A percentile compares a stretch with the other conserved stretches of the same genome.
phyloP scores from a whole-genome alignment of 2,329 filamentous ascomycete genomes.

The Colletotrichum salicis region DNA sequence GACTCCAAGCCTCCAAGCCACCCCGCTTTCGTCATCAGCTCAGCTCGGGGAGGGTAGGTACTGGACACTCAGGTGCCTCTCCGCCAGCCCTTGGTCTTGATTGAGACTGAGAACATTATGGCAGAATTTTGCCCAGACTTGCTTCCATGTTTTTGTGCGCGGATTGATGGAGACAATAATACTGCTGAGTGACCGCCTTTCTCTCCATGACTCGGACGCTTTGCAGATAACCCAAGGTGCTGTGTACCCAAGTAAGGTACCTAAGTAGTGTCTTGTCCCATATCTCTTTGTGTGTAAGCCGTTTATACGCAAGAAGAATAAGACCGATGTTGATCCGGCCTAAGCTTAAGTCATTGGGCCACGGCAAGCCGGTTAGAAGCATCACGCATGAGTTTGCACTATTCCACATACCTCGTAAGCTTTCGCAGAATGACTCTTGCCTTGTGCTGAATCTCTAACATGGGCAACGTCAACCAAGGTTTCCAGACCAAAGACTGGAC shows the following conservation, averaged over 20 bases:
- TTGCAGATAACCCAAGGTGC: background rate
- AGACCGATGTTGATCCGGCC: background rate
- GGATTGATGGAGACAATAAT: background rate
- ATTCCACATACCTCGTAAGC: background rate
- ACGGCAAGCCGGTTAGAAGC: background rate
- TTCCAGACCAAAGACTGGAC: background rate
- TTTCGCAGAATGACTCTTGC: background rate
- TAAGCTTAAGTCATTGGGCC: background rate
- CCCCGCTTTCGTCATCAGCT: slow-evolving; percentile 29
- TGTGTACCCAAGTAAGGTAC: no score
- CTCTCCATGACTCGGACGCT: background rate
- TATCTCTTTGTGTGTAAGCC: background rate
- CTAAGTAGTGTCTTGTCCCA: background rate
- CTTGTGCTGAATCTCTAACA: slow-evolving; percentile 8
- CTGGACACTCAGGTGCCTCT: background rate
- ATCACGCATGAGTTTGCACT: background rate
- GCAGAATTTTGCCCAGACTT: background rate
- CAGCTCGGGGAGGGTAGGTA: no score
- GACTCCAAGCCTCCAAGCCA: slow-evolving; percentile 21
- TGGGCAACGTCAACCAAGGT: slow-evolving; percentile 1
- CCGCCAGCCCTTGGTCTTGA: background rate
- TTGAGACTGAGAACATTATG: background rate
- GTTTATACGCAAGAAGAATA: background rate
- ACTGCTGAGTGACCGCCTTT: background rate
- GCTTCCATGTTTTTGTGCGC: background rate